These are phyloP conservation scores for Torulaspora franciscae DNA, from an alignment of 805 yeast species.

Conservation along the genomic window DNA sequence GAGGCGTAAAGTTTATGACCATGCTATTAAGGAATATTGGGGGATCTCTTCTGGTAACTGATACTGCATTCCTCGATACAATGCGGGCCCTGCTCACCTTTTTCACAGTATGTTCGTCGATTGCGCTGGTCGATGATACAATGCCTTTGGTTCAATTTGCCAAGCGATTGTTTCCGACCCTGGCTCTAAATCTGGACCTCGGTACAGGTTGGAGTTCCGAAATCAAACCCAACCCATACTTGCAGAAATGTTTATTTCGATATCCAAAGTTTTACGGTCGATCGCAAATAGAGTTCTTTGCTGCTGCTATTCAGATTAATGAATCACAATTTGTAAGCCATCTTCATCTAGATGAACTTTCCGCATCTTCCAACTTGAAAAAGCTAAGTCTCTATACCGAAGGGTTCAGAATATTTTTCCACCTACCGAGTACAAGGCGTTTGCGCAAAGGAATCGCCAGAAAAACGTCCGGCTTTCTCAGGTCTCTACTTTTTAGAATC, in stretches of 20 bases:
- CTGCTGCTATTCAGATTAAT: slow-evolving; percentile 32
- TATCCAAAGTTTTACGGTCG: slow-evolving; percentile 20
- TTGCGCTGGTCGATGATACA: slow-evolving; percentile 15
- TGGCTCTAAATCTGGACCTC: slow-evolving; percentile 21
- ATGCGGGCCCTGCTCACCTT: slow-evolving; percentile 21
- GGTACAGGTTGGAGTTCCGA: slow-evolving; percentile 23
- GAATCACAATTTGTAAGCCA: slow-evolving; percentile 32
- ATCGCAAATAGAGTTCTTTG: slow-evolving; percentile 30
- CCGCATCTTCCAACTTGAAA: slow-evolving; percentile 15
- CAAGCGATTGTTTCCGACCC: slow-evolving; percentile 18
- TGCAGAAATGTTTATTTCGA: slow-evolving; percentile 17
- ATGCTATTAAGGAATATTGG: slow-evolving; percentile 28
- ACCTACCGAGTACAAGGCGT: slow-evolving; percentile 28
- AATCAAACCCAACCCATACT: slow-evolving; percentile 15
- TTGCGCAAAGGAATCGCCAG: slow-evolving; percentile 26
- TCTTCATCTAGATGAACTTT: slow-evolving; percentile 18
- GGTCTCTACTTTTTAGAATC: slow-evolving; percentile 27
- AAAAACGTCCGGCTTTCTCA: slow-evolving; percentile 33
- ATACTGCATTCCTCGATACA: slow-evolving; percentile 25
- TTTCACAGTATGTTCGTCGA: slow-evolving; percentile 22
- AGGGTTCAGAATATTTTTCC: slow-evolving; percentile 35
- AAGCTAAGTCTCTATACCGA: slow-evolving; percentile 37
- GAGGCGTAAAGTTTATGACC: slow-evolving; percentile 22
- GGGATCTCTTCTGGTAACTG: slow-evolving; percentile 25
- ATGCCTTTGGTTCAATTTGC: slow-evolving; percentile 21